Base-by-base conservation (phyloP, 2,329 filamentous ascomycete species). In the Talaromyces sp. region DNA sequence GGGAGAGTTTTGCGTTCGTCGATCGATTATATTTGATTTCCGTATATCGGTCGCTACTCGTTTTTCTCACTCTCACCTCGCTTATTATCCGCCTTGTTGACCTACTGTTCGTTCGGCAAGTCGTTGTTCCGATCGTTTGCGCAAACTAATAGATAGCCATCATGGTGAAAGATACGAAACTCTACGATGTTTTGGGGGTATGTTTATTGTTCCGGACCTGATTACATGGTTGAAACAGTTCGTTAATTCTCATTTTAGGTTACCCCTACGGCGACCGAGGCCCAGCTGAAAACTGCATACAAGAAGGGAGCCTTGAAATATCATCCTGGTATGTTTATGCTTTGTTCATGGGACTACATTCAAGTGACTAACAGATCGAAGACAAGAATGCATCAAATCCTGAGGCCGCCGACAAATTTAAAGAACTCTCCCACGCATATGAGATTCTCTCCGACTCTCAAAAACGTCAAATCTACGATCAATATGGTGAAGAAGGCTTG, bases 341-440 rank as follows among this genome's bases (percentile, higher is more conserved):
- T 25, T 33, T 50, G 35, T n/a, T 45, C 31, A 10, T 49, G n/a
- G 11, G 8, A 39, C n/a, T 8, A n/a, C 33, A 56, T 35, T 10
- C 3, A 22, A 54, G 15, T 54, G 19, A 7, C 52, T 56, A 56
- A 56, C 33, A 37, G 33, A 11, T 5, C 37, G 15, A 8, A 96
- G 94, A 99, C 81, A 99, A 99, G 86, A 99, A 99, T 81, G 88
- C 90, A 69, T 88, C 95, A 83, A 96, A 96, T 83, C 93, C 93
- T 47, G 90, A 89, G 31, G 93, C 95, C 61, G 93, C 94, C 72
- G 93, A 97, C 68, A 99, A 97, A 81, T 99, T 99, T 89, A 98
- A 99, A 84, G 93, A 97, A 74, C 86, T 97, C 67, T 96, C 93
- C 70, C 90, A 94, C 76, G 95, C 95, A 68, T 99, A 98, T 81